phyloP scores from a whole-genome alignment of 2,329 filamentous ascomycete species.

The Helotiales sp. region DNA sequence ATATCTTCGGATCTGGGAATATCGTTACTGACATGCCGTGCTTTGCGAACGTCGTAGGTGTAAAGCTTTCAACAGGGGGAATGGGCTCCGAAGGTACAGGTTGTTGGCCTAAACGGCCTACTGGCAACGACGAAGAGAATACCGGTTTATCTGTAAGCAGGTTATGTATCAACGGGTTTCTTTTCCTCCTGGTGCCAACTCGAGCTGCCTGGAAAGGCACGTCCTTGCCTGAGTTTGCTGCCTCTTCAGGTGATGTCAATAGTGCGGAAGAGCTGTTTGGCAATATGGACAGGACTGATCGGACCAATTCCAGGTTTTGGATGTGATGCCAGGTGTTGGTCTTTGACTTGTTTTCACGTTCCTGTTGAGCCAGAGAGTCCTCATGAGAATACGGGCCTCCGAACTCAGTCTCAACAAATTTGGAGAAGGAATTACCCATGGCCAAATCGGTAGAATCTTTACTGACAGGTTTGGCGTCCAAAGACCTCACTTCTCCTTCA shows the following conservation, averaged over 20 bases:
- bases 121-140: conserved; percentile 86
- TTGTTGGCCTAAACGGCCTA: conserved; percentile 54
- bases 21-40: conserved; percentile 87
- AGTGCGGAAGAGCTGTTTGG: conserved; percentile 84
- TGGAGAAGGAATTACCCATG: conserved; percentile 44
- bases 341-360: neutral
- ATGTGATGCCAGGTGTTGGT: conserved; percentile 49
- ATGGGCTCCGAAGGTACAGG: conserved; percentile 25
- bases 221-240: conserved; percentile 53
- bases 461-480: neutral
- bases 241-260: conserved; percentile 83
- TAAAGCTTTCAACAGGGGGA: conserved; percentile 38
- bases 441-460: conserved; percentile 25
- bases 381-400: neutral
- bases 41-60: conserved; percentile 79
- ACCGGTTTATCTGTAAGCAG: conserved; percentile 92
- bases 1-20: conserved; percentile 67
- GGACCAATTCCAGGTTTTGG: conserved; percentile 73
- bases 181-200: conserved; percentile 56
- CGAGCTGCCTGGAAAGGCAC: conserved; percentile 30
- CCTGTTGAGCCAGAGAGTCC: neutral
- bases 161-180: conserved; percentile 91
- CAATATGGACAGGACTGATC: conserved; percentile 69
- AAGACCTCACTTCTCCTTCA: neutral
- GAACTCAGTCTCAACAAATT: conserved; percentile 38